Evolutionary conservation across 306 rosid genomes (phyloP).

Genomic region (Quercus dentata): DNA sequence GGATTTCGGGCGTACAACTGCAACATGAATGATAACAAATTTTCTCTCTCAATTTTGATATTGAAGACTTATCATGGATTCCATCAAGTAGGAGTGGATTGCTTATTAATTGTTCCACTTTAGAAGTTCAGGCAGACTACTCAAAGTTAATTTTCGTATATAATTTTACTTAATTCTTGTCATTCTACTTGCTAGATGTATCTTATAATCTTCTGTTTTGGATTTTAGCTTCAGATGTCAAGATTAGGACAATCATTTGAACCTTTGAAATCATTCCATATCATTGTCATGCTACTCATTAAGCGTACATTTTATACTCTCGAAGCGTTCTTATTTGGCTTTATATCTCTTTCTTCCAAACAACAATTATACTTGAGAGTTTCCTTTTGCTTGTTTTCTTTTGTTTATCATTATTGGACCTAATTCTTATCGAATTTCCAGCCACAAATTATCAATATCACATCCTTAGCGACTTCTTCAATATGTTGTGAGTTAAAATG

Average conservation of each 20-base stretch:
- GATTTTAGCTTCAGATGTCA: neutral
- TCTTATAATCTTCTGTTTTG: no score
- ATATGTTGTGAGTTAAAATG: neutral
- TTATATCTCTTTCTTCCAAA: neutral
- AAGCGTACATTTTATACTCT: neutral
- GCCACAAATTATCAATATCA: neutral
- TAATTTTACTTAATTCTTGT: conserved; percentile 6
- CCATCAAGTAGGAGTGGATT: conserved; percentile 74
- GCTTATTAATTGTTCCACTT: conserved; percentile 71
- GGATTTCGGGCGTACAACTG: conserved; percentile 85
- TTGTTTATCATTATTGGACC: neutral
- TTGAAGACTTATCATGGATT: conserved; percentile 25
- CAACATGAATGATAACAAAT: conserved; percentile 72
- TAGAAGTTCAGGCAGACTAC: conserved; percentile 90
- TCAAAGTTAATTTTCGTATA: conserved; percentile 40
- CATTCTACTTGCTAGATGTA: neutral
- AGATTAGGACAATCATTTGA: neutral
- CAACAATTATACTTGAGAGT: neutral
- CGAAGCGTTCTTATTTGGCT: neutral
- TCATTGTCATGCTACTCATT: neutral
- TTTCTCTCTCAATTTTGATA: conserved; percentile 64
- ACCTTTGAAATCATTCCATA: neutral
- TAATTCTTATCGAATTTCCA: neutral
- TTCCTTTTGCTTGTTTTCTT: neutral
- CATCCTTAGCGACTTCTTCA: neutral